phyloP scores from a whole-genome alignment of 805 yeast species.

The Wickerhamiella kazuoi region DNA sequence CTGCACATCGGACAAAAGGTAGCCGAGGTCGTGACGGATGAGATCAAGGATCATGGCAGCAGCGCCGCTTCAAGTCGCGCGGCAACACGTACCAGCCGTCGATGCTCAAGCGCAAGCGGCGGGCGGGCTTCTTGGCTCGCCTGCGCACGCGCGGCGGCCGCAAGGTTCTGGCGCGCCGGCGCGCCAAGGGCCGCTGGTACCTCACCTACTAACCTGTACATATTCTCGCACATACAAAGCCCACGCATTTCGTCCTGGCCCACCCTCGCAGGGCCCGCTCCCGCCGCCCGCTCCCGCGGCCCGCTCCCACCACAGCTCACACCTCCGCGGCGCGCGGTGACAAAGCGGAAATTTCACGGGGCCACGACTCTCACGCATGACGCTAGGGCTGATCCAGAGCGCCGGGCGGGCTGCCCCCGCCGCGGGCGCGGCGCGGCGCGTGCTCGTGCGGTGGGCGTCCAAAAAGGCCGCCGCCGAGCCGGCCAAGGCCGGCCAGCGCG shows the following conservation, averaged over 20 bases:
- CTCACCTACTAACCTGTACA: conserved; percentile 53
- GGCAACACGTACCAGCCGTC: conserved; percentile 95
- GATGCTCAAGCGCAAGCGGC: conserved; percentile 75
- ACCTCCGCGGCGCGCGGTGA: no score
- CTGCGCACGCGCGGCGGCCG: conserved; percentile 59
- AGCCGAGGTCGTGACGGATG: conserved; percentile 77
- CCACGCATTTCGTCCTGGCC: no score
- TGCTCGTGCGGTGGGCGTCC: conserved; percentile 5
- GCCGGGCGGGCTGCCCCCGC: background rate
- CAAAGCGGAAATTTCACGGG: background rate
- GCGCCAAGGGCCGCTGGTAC: conserved; percentile 85
- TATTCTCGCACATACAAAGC: no score
- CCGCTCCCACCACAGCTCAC: no score
- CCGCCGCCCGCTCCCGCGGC: no score
- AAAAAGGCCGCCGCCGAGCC: conserved; percentile 5
- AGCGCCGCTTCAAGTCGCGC: conserved; percentile 37
- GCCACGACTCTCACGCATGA: background rate
- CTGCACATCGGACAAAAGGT: conserved; percentile 45
- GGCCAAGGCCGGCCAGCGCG: conserved; percentile 19
- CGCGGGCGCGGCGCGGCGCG: background rate
- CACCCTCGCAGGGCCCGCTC: no score
- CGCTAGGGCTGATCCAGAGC: background rate
- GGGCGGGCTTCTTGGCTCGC: conserved; percentile 77
- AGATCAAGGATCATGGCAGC: conserved; percentile 62
- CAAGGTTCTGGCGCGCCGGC: conserved; percentile 59